phyloP scores from a whole-genome alignment of 495 filamentous ascomycete genomes.

The Xylaria acuta region DNA sequence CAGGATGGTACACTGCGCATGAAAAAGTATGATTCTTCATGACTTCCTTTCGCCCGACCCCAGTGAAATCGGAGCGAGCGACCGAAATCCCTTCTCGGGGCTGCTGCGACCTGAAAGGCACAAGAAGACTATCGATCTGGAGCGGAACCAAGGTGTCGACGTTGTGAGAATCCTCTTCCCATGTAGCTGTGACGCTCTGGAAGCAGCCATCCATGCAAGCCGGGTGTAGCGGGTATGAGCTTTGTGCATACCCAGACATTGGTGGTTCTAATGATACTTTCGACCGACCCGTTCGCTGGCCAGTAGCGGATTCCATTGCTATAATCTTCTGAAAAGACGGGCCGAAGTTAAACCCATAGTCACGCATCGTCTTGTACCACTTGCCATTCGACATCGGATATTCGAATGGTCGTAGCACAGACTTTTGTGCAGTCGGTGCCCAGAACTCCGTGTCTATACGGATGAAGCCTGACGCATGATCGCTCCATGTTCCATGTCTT shows the following conservation, averaged over 20 bases:
- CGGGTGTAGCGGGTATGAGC: constrained; percentile 34
- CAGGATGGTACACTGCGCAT: constrained; percentile 24
- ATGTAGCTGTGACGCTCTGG: constrained; percentile 30
- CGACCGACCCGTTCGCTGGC: constrained; percentile 17
- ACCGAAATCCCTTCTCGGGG: neutral
- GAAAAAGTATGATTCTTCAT: neutral
- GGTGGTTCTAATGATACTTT: constrained; percentile 7
- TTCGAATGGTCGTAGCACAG: constrained; percentile 16
- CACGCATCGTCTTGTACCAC: constrained; percentile 36
- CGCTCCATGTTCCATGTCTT: neutral
- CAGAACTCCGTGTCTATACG: neutral
- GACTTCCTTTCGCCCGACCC: neutral
- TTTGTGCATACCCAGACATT: constrained; percentile 31
- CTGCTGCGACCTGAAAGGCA: neutral
- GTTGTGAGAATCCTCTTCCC: constrained; percentile 20
- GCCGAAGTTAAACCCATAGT: constrained; percentile 33
- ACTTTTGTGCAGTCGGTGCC: neutral
- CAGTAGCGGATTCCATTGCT: constrained; percentile 31
- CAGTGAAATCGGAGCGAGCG: neutral
- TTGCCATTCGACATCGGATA: constrained; percentile 2
- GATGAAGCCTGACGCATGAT: neutral
- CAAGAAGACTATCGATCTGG: neutral
- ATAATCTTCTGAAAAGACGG: constrained; percentile 27
- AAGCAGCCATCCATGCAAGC: constrained; percentile 37
- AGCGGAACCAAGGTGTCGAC: constrained; percentile 4